Evolutionary conservation across 352 stramenopile genomes (phyloP).

Genomic region (Globisporangium abappressorium): DNA sequence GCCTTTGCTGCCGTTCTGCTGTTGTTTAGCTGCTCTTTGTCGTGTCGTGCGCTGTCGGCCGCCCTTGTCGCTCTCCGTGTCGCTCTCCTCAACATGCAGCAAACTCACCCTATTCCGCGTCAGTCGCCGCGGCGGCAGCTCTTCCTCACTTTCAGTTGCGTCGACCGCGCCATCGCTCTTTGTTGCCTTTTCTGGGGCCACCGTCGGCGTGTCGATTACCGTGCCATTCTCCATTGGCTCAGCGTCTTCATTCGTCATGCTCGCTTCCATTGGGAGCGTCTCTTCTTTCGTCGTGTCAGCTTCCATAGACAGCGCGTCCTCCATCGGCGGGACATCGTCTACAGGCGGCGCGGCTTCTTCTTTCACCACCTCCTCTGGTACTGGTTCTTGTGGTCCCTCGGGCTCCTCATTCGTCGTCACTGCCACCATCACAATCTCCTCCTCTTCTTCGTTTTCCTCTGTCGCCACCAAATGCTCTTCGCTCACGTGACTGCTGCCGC

Average conservation of each 20-base stretch:
- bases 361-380: not conserved
- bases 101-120: constrained; percentile 4
- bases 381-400: not conserved
- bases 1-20: not conserved
- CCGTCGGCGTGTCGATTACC: too few relatives aligned
- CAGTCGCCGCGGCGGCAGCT: not conserved
- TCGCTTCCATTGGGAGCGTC: too few relatives aligned
- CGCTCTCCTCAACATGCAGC: constrained; percentile 9
- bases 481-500: not conserved
- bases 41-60: constrained; percentile 5
- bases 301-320: not conserved
- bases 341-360: not conserved
- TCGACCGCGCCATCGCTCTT: not conserved
- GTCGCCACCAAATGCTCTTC: not conserved
- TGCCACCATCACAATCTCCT: not conserved
- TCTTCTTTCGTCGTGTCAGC: not conserved
- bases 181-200: not conserved
- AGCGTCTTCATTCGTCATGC: not conserved
- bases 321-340: not conserved
- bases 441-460: not conserved
- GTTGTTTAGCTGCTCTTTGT: constrained; percentile 2
- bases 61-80: constrained; percentile 15
- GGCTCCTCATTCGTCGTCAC: not conserved
- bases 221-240: not conserved
- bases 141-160: not conserved